phyloP scores from a whole-genome alignment of 768 basidiomycete genomes.

The Hydnomerulius pinastri region DNA sequence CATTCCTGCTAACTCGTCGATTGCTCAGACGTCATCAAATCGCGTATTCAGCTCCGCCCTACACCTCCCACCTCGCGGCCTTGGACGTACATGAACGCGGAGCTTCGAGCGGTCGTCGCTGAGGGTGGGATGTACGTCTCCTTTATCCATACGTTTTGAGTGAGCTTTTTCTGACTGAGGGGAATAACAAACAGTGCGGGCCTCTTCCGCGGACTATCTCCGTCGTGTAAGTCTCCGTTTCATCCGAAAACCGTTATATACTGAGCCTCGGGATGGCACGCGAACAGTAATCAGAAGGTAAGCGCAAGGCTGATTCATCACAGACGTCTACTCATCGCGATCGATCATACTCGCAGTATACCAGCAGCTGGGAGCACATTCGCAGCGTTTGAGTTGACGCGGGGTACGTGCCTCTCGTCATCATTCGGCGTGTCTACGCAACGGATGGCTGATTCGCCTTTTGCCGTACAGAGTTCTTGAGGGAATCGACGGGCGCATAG shows the following conservation, averaged over 20 bases:
- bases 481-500: slow-evolving; percentile 26
- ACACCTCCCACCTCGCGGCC: slow-evolving; percentile 75
- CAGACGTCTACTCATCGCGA: neutral
- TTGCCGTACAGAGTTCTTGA: slow-evolving; percentile 19
- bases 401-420: slow-evolving; percentile 49
- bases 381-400: slow-evolving; percentile 81
- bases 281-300: slow-evolving; percentile 70
- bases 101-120: slow-evolving; percentile 63
- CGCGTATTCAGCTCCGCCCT: slow-evolving; percentile 78
- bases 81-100: slow-evolving; percentile 72
- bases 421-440: neutral
- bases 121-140: slow-evolving; percentile 73
- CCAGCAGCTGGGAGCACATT: slow-evolving; percentile 92
- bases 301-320: neutral
- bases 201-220: slow-evolving; percentile 73
- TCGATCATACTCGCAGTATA: slow-evolving; percentile 51
- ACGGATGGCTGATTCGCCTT: neutral
- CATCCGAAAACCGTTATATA: neutral
- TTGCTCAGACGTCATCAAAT: slow-evolving; percentile 81
- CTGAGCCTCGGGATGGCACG: neutral
- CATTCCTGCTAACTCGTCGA: too few relatives aligned
- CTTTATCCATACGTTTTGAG: neutral
- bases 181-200: slow-evolving; percentile 41
- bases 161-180: neutral
- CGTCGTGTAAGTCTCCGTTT: slow-evolving; percentile 55